Base-by-base conservation (phyloP, 2,329 filamentous ascomycete species). In the Ceratocystis cacaofunesta region DNA sequence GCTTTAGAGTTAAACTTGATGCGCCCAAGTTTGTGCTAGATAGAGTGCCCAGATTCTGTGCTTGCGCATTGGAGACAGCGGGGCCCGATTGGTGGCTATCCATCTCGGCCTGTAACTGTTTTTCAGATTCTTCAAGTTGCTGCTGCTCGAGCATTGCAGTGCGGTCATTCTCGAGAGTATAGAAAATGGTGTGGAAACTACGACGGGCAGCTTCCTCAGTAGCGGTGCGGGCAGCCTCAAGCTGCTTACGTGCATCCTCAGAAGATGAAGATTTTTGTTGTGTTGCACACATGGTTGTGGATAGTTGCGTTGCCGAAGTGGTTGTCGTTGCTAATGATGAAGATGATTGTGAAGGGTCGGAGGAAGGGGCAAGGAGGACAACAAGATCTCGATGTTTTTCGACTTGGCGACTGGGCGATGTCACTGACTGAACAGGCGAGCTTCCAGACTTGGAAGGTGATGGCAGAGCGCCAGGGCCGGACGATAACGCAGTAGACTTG, bases 71-170 rank as follows among this genome's bases (percentile, higher is more conserved):
- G 69, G 85, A 83, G 15, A 79, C 78, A 44, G 79, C 77, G 28
- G 77, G 76, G 25, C 77, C 78, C 63, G 78, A 79, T 65, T 75
- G 81, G 64, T 82, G 83, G 71, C 85, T 82, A 64, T 92, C 91
- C 81, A 96, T 94, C 76, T 99, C 94, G 15, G 92, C 92, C 74
- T 97, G 92, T 8, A 97, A 87, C 74, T 95, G 91, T 73, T 95
- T 88, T 74, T 99, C 94, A 1, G 95, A 91, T 74, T 97, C 94
- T 72, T 99, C 94, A 30, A 99, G 82, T 74, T 92, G 90, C 75
- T 97, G 91, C 75, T 99, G 94, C 75, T 99, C 94, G 66, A 97
- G 77, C 94, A 99, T 97, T 61, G 94, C 94, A 71, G 92, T 90
- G 65, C 90, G 85, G 73, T 99, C 94, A 73, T 92, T 94, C 75